Evolutionary conservation across 495 filamentous ascomycete species (phyloP).

Genomic region (Niebla homalea): DNA sequence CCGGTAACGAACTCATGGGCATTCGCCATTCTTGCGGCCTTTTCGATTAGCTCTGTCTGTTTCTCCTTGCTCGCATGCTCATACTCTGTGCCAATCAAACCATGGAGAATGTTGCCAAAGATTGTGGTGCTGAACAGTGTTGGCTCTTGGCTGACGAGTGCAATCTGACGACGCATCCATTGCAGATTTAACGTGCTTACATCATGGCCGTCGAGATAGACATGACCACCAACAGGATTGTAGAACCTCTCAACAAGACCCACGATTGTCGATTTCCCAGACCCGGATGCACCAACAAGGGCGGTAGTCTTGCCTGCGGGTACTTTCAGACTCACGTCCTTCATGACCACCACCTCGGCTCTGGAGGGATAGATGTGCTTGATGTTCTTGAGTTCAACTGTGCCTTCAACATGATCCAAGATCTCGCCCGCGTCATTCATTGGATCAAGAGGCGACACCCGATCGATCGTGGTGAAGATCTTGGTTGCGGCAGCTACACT

Average conservation of each 20-base stretch:
- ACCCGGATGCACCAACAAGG: conserved; percentile 75
- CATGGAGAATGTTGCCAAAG: conserved; percentile 72
- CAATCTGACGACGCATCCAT: conserved; percentile 86
- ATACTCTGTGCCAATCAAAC: conserved; percentile 71
- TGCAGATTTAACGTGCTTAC: conserved; percentile 69
- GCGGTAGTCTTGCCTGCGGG: conserved; percentile 80
- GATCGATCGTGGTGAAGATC: conserved; percentile 86
- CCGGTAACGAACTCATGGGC: conserved; percentile 78
- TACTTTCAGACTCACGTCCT: conserved; percentile 62
- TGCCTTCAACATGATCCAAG: conserved; percentile 58
- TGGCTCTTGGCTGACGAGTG: conserved; percentile 79
- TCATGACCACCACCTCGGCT: conserved; percentile 77
- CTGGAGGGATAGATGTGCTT: conserved; percentile 91
- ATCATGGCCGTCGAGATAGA: conserved; percentile 75
- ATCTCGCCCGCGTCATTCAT: conserved; percentile 54
- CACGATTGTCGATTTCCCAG: conserved; percentile 85
- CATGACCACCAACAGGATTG: conserved; percentile 63
- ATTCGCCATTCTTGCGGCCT: conserved; percentile 82
- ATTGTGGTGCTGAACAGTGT: conserved; percentile 78
- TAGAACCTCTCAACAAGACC: conserved; percentile 91
- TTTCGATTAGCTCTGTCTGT: conserved; percentile 53
- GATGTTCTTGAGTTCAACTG: conserved; percentile 68
- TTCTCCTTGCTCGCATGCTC: conserved; percentile 53
- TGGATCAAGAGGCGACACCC: conserved; percentile 75
- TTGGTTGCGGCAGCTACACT: conserved; percentile 73